A percentile compares a stretch with the other conserved stretches of the same genome.
Conservation (phyloP, 306 rosid genomes). For the Phaseolus lunatus region DNA sequence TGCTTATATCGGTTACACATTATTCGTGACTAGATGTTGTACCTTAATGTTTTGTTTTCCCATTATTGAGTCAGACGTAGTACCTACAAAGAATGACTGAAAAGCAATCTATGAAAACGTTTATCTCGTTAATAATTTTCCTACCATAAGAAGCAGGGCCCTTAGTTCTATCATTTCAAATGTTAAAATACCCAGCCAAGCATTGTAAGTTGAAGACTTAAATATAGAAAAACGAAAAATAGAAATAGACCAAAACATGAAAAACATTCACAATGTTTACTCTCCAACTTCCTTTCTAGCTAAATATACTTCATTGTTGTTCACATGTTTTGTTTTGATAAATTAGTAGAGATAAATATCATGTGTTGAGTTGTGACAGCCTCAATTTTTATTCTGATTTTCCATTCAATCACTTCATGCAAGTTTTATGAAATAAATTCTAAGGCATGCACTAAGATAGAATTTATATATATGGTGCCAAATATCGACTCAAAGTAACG, state of each 20-base stretch:
- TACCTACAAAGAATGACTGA: constrained; percentile 36
- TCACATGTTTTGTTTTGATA: too few relatives aligned
- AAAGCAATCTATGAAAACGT: not conserved
- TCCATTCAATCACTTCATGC: not conserved
- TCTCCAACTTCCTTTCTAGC: not conserved
- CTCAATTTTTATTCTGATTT: constrained; percentile 3
- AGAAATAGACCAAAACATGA: not conserved
- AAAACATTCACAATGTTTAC: not conserved
- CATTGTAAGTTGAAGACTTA: not conserved
- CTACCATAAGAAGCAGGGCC: not conserved
- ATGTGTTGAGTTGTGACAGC: not conserved
- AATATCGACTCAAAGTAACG: constrained; percentile 1
- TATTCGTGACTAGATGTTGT: not conserved
- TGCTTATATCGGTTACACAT: not conserved
- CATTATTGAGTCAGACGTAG: constrained; percentile 7
- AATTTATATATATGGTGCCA: constrained; percentile 2
- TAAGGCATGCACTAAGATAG: not conserved
- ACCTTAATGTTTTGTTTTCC: constrained; percentile 1
- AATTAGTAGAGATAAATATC: not conserved
- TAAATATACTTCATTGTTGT: not conserved
- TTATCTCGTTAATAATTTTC: constrained; percentile 18
- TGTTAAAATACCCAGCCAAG: not conserved
- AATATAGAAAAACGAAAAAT: not conserved
- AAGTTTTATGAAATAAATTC: constrained; percentile 1
- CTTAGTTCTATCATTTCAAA: not conserved